Evolutionary conservation across 2,329 filamentous ascomycete genomes (phyloP), one percentile per base, ranked within the genome.

Genomic region (Ceratocystiopsis brevicomis): DNA sequence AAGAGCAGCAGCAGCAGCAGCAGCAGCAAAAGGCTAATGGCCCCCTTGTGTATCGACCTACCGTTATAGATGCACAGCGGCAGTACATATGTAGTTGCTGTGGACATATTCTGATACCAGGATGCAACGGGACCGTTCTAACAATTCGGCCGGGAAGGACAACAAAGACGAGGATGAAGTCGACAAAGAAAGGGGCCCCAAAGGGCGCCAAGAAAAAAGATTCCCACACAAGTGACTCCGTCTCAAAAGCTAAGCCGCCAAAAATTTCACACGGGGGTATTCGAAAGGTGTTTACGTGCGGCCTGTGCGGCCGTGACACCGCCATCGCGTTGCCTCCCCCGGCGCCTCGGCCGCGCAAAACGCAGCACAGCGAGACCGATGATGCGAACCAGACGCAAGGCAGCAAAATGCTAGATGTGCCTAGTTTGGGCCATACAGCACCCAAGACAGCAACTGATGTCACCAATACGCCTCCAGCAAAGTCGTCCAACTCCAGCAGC

Each of bases 31-130:
- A 30, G 6, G 19, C 19, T 2, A 30, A 30, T 11, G 25, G 25
- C 8, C 25, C 25, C 10, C 10, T 11, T 30, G 25, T 11, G 8
- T 30, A 4, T 30, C 25, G 25, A 6, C 10, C 25, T 11, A 30
- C 6, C 25, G 25, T 30, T 11, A 57, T 66, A 11, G 67, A 72
- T 16, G 52, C 61, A n/a, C 66, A 73, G 48, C 61, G 62, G 41
- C 67, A 75, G 48, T 68, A 67, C 45, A 60, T 66, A 19, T 81
- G 77, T 56, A 64, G 61, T 40, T 65, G 66, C 42, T 81, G 77
- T 52, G 76, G 77, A 15, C 65, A 69, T 47, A 72, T 79, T 36
- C 65, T 76, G 59, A 59, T 76, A 4, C 59, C 64, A 1, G 73
- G 73, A 0, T 63, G 65, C 10, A 61, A 58, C 3, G 62, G 61